Evolutionary conservation across 202 grass and related monocot genomes (phyloP), one percentile per base, ranked within the genome.

Genomic region (Carex arenaria): DNA sequence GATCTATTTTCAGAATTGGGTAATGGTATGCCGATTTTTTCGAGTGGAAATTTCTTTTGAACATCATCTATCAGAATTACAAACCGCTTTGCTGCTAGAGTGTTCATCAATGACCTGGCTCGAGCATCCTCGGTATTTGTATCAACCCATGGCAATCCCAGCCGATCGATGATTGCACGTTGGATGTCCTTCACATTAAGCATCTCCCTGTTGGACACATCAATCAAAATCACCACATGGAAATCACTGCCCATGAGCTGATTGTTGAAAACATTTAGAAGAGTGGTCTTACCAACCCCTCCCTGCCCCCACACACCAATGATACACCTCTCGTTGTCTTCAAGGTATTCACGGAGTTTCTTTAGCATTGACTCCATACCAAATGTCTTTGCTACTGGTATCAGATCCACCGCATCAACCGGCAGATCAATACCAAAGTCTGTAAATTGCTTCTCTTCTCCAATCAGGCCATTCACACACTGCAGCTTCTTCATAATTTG

Each of bases 211-310:
- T 91, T 95, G 49, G 93, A 92, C 28, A 95, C 86, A 17, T 92
- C 86, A 2, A 92, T 72, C 78, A 89, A 87, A 54, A 95, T 95
- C 36, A 89, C 93, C 74, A 87, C 83, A 80, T 94, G 74, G 60
- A 75, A 85, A 28, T 18, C 67, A 14, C 62, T 79, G 6, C 55
- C 43, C 63, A 80, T 87, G 53, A 95, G 86, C 31, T 89, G 20
- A 49, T 92, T 90, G 61, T 90, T 92, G 61, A 95, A 84, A 23
- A 1, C 65, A 18, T 79, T 95, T 42, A 95, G 79, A 19, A 95
- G 86, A 18, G 93, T 95, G 11, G 93, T 90, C 30, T 95, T 95
- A n/a, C 93, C 93, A 3, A 95, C 74, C 2, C 93, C 93, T n/a
- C 86, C 90, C 47, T 80, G 82, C 0, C 90, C 90, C 74, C 87